Percentiles rank a stretch among this genome's conserved stretches.
Conservation (phyloP, 495 filamentous ascomycete species). For the Copromyces sp. region DNA sequence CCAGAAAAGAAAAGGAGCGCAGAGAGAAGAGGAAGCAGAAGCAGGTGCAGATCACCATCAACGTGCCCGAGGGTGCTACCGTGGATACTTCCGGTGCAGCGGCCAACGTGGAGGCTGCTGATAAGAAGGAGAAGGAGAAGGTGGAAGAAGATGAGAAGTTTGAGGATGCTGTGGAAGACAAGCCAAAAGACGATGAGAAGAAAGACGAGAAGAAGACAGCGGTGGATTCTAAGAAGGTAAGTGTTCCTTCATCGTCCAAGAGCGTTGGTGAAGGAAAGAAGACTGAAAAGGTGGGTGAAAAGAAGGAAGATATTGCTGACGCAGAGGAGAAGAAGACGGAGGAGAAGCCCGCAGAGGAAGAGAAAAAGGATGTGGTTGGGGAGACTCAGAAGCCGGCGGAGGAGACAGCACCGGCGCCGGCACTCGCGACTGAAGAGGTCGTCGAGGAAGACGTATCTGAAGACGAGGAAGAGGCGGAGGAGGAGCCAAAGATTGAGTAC, state of each 20-base stretch:
- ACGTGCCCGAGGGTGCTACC: background rate
- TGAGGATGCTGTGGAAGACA: slow-evolving; percentile 7
- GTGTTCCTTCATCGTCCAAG: background rate
- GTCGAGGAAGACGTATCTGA: slow-evolving; percentile 4
- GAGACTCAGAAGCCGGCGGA: background rate
- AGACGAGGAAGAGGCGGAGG: slow-evolving; percentile 7
- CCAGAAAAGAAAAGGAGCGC: slow-evolving; percentile 43
- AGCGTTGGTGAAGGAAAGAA: slow-evolving; percentile 4
- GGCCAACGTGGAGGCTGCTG: background rate
- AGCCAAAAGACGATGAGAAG: slow-evolving; percentile 4
- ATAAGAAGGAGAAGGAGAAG: slow-evolving; percentile 2
- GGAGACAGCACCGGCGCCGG: background rate
- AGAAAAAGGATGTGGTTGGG: background rate
- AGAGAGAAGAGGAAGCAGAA: slow-evolving; percentile 23
- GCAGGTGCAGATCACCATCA: slow-evolving; percentile 4
- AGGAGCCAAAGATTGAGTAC: slow-evolving; percentile 6
- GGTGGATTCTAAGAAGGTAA: background rate
- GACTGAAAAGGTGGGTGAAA: slow-evolving; percentile 2
- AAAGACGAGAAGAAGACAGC: background rate
- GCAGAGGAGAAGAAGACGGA: background rate
- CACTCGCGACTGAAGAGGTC: background rate
- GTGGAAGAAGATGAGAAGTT: slow-evolving; percentile 10
- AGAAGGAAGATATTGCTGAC: background rate
- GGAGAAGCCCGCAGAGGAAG: background rate
- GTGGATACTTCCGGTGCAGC: background rate